Percentiles rank a stretch among this genome's conserved stretches.
These are phyloP conservation scores for Endocalyx cinctus DNA, from an alignment of 2,329 filamentous ascomycete genomes.

Conservation along the genomic window DNA sequence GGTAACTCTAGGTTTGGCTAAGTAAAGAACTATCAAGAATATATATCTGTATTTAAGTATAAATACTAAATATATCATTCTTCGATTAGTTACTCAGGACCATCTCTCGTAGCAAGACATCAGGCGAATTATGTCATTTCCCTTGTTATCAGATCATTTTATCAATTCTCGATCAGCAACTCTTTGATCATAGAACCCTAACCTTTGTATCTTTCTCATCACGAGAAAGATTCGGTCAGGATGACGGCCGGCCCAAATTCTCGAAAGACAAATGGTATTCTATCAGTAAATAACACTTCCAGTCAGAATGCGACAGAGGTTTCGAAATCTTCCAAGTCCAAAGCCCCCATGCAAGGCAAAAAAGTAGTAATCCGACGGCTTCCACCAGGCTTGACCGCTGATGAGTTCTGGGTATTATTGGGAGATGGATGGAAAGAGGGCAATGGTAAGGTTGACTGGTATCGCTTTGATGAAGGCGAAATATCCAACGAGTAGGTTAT, in stretches of 20 bases:
- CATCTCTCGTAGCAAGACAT: too few species aligned
- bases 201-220: too few species aligned
- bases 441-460: slow-evolving; percentile 82
- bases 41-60: too few species aligned
- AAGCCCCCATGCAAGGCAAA: slow-evolving; percentile 57
- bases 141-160: too few species aligned
- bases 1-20: too few species aligned
- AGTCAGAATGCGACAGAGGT: slow-evolving; percentile 28
- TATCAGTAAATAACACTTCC: slow-evolving; percentile 43
- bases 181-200: too few species aligned
- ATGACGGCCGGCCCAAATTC: slow-evolving; percentile 11
- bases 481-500: slow-evolving; percentile 72
- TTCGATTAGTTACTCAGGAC: too few species aligned
- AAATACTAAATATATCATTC: too few species aligned
- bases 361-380: slow-evolving; percentile 83
- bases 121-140: too few species aligned
- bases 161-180: too few species aligned
- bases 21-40: too few species aligned
- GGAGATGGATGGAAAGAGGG: slow-evolving; percentile 78
- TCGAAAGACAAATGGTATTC: slow-evolving; percentile 47
- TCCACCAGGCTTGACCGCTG: slow-evolving; percentile 76
- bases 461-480: slow-evolving; percentile 62
- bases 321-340: slow-evolving; percentile 40
- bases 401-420: slow-evolving; percentile 68
- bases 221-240: background rate